Evolutionary conservation across 1,139 yeast genomes (phyloP).

Genomic region (Kazachstania sp.): DNA sequence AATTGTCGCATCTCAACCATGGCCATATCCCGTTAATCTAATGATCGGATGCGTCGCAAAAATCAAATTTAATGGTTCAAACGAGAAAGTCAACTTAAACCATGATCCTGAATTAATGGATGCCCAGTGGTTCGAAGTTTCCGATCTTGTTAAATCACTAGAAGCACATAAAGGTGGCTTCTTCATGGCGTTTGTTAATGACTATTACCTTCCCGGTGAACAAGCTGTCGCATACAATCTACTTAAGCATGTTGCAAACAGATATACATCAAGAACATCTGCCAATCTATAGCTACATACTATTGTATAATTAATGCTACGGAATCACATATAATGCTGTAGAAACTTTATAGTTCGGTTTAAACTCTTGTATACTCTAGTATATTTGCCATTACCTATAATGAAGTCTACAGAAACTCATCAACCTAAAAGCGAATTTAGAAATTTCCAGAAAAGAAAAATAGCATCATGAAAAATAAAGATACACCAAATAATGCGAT

Average conservation of each 20-base stretch:
- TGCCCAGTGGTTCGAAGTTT: slow-evolving; percentile 72
- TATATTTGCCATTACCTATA: too few species aligned
- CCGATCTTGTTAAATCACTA: slow-evolving; percentile 39
- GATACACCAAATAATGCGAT: too few species aligned
- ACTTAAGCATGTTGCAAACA: slow-evolving; percentile 28
- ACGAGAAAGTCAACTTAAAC: slow-evolving; percentile 57
- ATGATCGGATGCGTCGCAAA: slow-evolving; percentile 88
- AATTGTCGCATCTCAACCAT: slow-evolving; percentile 72
- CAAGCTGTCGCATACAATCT: slow-evolving; percentile 43
- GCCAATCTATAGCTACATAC: slow-evolving; percentile 5
- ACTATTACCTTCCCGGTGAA: slow-evolving; percentile 38
- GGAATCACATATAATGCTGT: neutral
- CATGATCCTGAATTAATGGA: slow-evolving; percentile 81
- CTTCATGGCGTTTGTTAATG: slow-evolving; percentile 23
- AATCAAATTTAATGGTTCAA: slow-evolving; percentile 53
- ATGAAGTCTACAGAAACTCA: neutral
- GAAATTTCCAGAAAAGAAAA: too few species aligned
- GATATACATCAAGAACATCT: slow-evolving; percentile 1
- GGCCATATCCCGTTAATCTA: slow-evolving; percentile 92
- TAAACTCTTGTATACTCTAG: neutral
- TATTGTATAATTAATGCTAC: neutral
- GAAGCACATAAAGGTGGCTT: slow-evolving; percentile 28
- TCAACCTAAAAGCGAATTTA: too few species aligned
- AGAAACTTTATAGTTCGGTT: too few species aligned
- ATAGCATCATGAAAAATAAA: too few species aligned